Evolutionary conservation across 2,329 filamentous ascomycete genomes (phyloP).

Genomic region (Alternaria solani): DNA sequence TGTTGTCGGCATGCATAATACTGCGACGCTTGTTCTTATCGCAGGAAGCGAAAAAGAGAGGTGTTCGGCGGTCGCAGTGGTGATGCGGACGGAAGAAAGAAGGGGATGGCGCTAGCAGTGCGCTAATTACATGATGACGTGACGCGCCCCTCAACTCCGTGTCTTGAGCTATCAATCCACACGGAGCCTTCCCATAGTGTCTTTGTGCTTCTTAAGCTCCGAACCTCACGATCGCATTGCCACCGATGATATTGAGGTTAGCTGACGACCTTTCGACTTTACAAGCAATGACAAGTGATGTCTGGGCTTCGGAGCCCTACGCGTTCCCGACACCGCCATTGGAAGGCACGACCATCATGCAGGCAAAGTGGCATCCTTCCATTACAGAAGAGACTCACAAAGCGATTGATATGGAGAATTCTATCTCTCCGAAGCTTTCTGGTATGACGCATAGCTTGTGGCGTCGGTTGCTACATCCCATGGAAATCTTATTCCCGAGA

Average conservation of each 20-base stretch:
- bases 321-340: neutral
- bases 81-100: neutral
- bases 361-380: neutral
- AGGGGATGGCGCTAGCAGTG: neutral
- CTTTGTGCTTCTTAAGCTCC: neutral
- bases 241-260: neutral
- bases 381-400: neutral
- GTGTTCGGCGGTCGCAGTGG: neutral
- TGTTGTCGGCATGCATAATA: accelerated
- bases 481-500: too few species aligned
- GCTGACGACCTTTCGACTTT: neutral
- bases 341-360: neutral
- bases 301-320: neutral
- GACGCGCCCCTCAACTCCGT: neutral
- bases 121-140: neutral
- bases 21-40: accelerated
- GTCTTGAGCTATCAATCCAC: too few species aligned
- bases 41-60: neutral
- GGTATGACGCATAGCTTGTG: neutral
- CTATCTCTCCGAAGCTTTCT: neutral
- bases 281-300: neutral
- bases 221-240: too few species aligned
- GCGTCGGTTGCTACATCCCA: too few species aligned
- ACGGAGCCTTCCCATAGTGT: too few species aligned
- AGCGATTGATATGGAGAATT: neutral